Evolutionary conservation across 495 filamentous ascomycete species (phyloP), one percentile per base, ranked within the genome.

Genomic region (Penicillium herquei): DNA sequence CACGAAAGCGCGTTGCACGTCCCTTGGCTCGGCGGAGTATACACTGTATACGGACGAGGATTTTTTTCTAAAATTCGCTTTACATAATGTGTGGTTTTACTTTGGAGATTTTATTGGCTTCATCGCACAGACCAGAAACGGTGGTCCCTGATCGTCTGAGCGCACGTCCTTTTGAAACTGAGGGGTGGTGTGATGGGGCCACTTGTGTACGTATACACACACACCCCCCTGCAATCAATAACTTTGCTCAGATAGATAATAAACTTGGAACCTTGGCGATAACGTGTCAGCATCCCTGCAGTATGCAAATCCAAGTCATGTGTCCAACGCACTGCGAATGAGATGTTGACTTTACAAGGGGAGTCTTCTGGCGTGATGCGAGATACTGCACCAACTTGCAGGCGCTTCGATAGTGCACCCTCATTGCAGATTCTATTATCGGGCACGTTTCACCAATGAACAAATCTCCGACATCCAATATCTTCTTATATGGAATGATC

Each of bases 281-380:
- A 61, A 54, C 50, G 58, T 61, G 54, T 56, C 54, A 39, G 31
- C 33, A 49, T 58, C 49, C 59, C 59, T 62, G 55, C 49, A 55
- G 30, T 40, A 48, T 49, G 39, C 39, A 44, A 51, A 26, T 13
- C 32, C 26, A 39, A 42, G 51, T 62, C 59, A 62, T 57, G 59
- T 57, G 59, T 51, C 32, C 46, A 30, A 26, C 34, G 39, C 21
- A 46, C 48, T 49, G 51, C 59, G 51, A 14, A 35, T 30, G 16
- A 31, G 51, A 41, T 39, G 40, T 40, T 41, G 35, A 40, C 39
- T 26, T 26, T 26, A n/a, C 39, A 17, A 8, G 12, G 17, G 26
- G 32, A 45, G 44, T 47, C 39, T 35, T 39, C 37, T 51, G 34
- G 45, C 39, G 54, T 51, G 40, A 44, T 61, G 49, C 54, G 54